Evolutionary conservation across 2,329 filamentous ascomycete species (phyloP).

Genomic region (Rugonectria rugulosa): DNA sequence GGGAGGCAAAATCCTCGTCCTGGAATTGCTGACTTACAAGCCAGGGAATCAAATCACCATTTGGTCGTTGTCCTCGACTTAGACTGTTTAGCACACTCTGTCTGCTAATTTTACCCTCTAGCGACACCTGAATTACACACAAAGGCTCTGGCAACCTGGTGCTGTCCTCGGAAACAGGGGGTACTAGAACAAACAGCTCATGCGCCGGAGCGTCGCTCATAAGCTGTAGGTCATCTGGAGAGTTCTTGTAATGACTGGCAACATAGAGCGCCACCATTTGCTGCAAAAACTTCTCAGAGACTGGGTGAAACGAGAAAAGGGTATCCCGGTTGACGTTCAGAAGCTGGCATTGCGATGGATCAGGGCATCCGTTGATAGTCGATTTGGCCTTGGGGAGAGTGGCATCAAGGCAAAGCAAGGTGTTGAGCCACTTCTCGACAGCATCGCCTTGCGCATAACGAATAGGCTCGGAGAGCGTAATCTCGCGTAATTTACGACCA

Average conservation of each 20-base stretch:
- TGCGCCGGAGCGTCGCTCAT: slow-evolving; percentile 98
- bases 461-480: slow-evolving; percentile 92
- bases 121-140: slow-evolving; percentile 90
- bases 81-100: slow-evolving; percentile 91
- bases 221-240: slow-evolving; percentile 95
- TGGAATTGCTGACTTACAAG: slow-evolving; percentile 98
- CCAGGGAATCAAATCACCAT: slow-evolving; percentile 96
- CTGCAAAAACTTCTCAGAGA: slow-evolving; percentile 96
- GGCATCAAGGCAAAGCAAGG: slow-evolving; percentile 89
- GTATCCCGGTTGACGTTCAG: slow-evolving; percentile 96
- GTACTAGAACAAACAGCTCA: slow-evolving; percentile 92
- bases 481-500: slow-evolving; percentile 86
- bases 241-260: slow-evolving; percentile 97
- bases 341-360: slow-evolving; percentile 90
- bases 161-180: slow-evolving; percentile 79
- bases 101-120: slow-evolving; percentile 94
- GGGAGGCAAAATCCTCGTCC: slow-evolving; percentile 91
- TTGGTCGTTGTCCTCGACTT: slow-evolving; percentile 85
- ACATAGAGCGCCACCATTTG: slow-evolving; percentile 99
- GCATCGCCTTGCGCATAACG: slow-evolving; percentile 89
- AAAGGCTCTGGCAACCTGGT: slow-evolving; percentile 88
- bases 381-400: slow-evolving; percentile 82
- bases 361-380: slow-evolving; percentile 80
- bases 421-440: slow-evolving; percentile 97
- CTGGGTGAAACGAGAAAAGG: slow-evolving; percentile 95